These are phyloP conservation scores for Rhododendron henanense DNA, from an alignment of 148 eudicot genomes.

Conservation along the genomic window DNA sequence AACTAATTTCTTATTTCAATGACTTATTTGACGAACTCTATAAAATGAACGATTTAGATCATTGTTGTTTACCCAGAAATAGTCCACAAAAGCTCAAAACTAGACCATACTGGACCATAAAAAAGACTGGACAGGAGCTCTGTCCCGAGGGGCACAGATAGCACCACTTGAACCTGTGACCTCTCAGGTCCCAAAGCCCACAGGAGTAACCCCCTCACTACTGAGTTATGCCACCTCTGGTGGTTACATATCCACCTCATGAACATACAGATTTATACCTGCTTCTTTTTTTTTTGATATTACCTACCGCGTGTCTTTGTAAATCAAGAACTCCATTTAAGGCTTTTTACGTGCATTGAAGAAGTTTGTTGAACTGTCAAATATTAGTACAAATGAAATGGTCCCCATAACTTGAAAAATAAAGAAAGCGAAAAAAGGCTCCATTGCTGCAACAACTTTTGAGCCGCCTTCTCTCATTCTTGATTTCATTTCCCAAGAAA, in stretches of 20 bases:
- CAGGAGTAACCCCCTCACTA: neutral
- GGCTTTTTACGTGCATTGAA: neutral
- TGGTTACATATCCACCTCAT: neutral
- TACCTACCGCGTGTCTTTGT: neutral
- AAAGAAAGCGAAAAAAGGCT: no score
- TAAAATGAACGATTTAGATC: neutral
- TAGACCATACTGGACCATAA: no score
- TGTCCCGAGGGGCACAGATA: neutral
- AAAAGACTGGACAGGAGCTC: neutral
- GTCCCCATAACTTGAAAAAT: neutral
- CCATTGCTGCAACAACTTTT: neutral
- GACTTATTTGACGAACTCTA: no score
- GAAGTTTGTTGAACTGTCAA: neutral
- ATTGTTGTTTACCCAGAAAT: no score
- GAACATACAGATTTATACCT: neutral
- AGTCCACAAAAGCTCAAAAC: no score
- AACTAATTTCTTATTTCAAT: no score
- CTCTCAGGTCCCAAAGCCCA: neutral
- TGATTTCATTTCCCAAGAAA: neutral
- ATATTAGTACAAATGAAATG: neutral
- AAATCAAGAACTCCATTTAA: neutral
- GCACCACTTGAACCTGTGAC: neutral
- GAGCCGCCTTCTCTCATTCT: neutral
- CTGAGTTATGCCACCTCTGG: neutral
- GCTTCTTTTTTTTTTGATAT: neutral